phyloP scores from a whole-genome alignment of 2,329 filamentous ascomycete genomes.

The Blumeriella jaapii region DNA sequence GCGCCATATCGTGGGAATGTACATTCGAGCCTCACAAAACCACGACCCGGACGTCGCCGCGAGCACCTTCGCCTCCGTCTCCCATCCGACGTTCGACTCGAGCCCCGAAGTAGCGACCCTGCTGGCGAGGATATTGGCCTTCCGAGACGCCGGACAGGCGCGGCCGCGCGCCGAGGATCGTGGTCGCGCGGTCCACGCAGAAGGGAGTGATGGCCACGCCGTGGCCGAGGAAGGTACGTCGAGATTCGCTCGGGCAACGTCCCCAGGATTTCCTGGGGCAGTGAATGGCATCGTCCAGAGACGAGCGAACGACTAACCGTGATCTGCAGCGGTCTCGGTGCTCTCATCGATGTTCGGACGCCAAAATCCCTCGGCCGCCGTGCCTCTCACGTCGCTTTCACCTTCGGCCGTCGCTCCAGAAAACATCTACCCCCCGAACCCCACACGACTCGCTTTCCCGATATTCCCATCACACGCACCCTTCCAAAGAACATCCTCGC shows the following conservation, averaged over 20 bases:
- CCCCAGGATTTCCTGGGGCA: too few relatives aligned
- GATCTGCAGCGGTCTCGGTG: too few relatives aligned
- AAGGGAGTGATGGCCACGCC: background rate
- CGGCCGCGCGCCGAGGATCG: background rate
- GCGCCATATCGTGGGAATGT: slow-evolving; percentile 7
- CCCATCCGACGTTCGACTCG: slow-evolving; percentile 4
- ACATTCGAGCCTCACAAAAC: slow-evolving; percentile 2
- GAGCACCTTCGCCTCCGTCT: slow-evolving; percentile 3
- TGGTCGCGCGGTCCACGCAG: background rate
- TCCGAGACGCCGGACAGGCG: slow-evolving; percentile 6
- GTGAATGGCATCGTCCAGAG: too few relatives aligned
- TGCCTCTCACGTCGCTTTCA: too few relatives aligned
- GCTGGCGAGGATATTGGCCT: slow-evolving; percentile 11
- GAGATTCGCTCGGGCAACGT: too few relatives aligned
- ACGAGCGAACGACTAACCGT: too few relatives aligned
- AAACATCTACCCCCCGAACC: too few relatives aligned
- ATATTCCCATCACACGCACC: too few relatives aligned
- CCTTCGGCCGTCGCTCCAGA: too few relatives aligned
- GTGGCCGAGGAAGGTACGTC: background rate
- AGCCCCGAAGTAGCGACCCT: slow-evolving; percentile 8
- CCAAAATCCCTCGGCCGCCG: too few relatives aligned
- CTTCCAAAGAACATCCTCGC: background rate
- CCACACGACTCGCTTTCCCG: too few relatives aligned
- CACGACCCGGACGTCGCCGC: background rate
- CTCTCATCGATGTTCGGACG: too few relatives aligned